Evolutionary conservation across 345 rosid species (phyloP), one percentile per base, ranked within the genome.

Genomic region (Pistacia atlantica): DNA sequence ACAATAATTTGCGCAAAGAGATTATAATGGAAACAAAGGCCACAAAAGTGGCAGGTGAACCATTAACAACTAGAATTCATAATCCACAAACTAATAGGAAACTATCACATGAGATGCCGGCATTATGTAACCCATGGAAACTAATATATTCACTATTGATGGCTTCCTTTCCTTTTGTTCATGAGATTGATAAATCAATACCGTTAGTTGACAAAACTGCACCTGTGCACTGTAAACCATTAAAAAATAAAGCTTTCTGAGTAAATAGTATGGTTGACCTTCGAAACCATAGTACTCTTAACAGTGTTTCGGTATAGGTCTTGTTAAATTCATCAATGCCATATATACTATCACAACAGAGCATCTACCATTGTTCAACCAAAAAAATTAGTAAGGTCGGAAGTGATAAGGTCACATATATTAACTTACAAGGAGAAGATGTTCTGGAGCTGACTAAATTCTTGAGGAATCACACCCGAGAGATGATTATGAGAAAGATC

Each of bases 401-500:
- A 8, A 48, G 28, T 42, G 42, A 38, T 25, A 9, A 35, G 14
- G 63, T 1, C 16, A 77, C 35, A 52, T 33, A 17, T 9, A 31
- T 33, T 61, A 62, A 73, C 97, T 86, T 82, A 92, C 99, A 96
- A 80, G 14, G 89, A 87, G 77, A 82, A 66, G 82, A 93, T 46
- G 86, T 82, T 87, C 77, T 90, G 97, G 57, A 93, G 92, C 79
- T 89, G 98, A 82, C 86, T 80, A 22, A 93, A 90, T 85, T 91
- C 98, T 80, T 84, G 86, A 4, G 99, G 99, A 77, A 96, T 90
- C 68, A 82, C 48, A 20, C 99, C 98, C 0, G 91, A 83, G 54
- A 96, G 91, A 66, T 89, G 90, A 86, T 96, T 93, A 77, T 89
- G 76, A 11, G 99, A 96, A 86, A 96, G 94, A 89, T 92, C 99